A percentile compares a stretch with the other conserved stretches of the same genome.
Conservation (phyloP, 768 basidiomycete species). For the Tylopilus cervinicoccineus region DNA sequence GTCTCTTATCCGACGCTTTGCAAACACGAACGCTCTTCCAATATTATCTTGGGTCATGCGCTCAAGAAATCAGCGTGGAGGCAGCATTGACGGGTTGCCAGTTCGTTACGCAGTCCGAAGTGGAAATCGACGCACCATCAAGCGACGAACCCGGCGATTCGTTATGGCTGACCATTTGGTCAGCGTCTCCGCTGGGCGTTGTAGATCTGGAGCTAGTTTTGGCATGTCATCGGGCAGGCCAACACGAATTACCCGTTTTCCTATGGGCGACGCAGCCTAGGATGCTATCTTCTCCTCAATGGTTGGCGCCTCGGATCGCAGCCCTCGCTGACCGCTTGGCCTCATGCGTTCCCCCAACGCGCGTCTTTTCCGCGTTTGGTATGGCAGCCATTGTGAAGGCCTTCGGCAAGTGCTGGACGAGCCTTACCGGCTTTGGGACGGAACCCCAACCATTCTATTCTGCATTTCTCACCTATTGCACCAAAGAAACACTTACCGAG, state of each 20-base stretch:
- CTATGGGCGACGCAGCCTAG: slow-evolving; percentile 39
- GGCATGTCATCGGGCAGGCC: slow-evolving; percentile 41
- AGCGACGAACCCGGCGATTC: slow-evolving; percentile 23
- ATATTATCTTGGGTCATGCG: slow-evolving; percentile 52
- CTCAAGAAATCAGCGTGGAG: slow-evolving; percentile 39
- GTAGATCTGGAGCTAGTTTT: slow-evolving; percentile 41
- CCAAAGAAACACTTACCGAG: slow-evolving; percentile 33
- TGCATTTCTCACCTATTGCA: slow-evolving; percentile 46
- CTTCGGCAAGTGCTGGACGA: slow-evolving; percentile 44
- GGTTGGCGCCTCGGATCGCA: slow-evolving; percentile 33
- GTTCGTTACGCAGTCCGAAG: slow-evolving; percentile 34
- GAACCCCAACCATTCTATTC: slow-evolving; percentile 47
- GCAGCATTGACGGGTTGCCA: slow-evolving; percentile 34
- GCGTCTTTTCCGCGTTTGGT: slow-evolving; percentile 53
- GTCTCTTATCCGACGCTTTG: slow-evolving; percentile 40
- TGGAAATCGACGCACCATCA: slow-evolving; percentile 23
- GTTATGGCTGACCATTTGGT: slow-evolving; percentile 52
- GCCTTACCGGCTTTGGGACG: slow-evolving; percentile 34
- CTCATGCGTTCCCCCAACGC: slow-evolving; percentile 36
- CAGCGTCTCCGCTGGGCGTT: slow-evolving; percentile 27
- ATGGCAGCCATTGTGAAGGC: slow-evolving; percentile 37
- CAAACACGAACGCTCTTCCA: slow-evolving; percentile 44
- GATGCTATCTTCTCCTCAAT: slow-evolving; percentile 21
- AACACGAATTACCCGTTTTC: slow-evolving; percentile 51
- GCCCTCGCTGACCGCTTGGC: slow-evolving; percentile 37